Percentiles rank a stretch among this genome's conserved stretches.
Evolutionary conservation across 371 early-diverging fungal species (phyloP).

Genomic region (Dichotomocladium elegans): DNA sequence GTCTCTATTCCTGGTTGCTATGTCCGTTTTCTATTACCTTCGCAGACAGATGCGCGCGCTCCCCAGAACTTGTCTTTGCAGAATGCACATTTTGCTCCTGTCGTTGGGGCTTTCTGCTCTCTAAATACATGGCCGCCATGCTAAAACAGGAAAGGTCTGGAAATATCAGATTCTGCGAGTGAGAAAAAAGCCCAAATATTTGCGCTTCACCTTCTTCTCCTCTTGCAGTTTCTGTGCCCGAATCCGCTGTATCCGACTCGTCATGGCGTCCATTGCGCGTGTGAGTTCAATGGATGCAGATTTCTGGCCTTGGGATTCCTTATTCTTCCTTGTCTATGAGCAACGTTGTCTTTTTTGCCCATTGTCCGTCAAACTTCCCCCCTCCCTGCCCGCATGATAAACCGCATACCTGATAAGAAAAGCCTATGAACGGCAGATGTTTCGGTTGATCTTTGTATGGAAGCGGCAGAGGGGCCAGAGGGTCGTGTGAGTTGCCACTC

Average conservation of each 20-base stretch:
- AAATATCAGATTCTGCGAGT: no score
- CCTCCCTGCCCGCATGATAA: background rate
- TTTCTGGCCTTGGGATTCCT: background rate
- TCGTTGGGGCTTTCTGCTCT: background rate
- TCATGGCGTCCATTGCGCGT: background rate
- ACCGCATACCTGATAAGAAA: constrained; percentile 49
- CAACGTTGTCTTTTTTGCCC: no score
- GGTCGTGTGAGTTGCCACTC: constrained; percentile 25
- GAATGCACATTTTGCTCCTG: constrained; percentile 1
- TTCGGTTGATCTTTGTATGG: constrained; percentile 47
- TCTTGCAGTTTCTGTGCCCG: background rate
- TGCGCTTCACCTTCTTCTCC: background rate
- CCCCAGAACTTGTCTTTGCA: constrained; percentile 6
- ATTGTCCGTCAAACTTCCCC: no score
- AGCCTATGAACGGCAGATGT: constrained; percentile 85
- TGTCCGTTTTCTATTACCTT: background rate
- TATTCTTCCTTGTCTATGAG: no score
- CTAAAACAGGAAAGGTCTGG: no score
- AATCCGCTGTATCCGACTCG: background rate
- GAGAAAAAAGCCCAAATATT: background rate
- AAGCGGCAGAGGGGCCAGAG: constrained; percentile 21
- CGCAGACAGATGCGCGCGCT: constrained; percentile 5
- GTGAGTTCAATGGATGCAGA: background rate
- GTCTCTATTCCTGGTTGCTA: background rate
- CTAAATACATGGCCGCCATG: background rate